Evolutionary conservation across 2,329 filamentous ascomycete genomes (phyloP).

Genomic region (Fusarium sp.): DNA sequence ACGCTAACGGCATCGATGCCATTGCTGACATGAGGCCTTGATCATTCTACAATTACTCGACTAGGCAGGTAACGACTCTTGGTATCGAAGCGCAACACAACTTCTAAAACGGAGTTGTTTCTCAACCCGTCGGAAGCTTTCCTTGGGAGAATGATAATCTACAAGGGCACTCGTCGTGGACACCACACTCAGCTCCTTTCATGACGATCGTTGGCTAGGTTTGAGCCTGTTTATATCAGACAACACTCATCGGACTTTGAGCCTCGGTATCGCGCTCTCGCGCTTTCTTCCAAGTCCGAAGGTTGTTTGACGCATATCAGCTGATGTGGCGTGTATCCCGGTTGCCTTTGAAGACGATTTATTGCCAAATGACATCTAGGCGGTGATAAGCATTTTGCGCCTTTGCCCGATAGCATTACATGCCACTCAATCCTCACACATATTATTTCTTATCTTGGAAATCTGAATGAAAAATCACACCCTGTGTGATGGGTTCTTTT

Average conservation of each 20-base stretch:
- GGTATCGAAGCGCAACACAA: neutral
- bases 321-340: neutral
- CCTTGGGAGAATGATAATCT: neutral
- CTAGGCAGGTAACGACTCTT: neutral
- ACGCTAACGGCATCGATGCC: neutral
- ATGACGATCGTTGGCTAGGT: neutral
- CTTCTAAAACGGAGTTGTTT: neutral
- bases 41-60: neutral
- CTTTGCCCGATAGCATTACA: neutral
- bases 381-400: neutral
- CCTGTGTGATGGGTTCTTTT: neutral
- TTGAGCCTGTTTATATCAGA: neutral
- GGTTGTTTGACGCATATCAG: slow-evolving; percentile 6
- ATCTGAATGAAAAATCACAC: neutral
- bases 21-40: neutral
- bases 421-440: neutral
- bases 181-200: neutral
- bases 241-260: neutral
- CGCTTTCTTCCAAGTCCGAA: slow-evolving; percentile 22
- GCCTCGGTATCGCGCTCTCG: slow-evolving; percentile 1
- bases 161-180: neutral
- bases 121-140: neutral
- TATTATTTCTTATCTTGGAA: neutral
- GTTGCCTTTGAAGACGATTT: neutral
- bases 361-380: neutral